Conservation (phyloP, 192 early-diverging fungal species). For the Coemansia sp. region DNA sequence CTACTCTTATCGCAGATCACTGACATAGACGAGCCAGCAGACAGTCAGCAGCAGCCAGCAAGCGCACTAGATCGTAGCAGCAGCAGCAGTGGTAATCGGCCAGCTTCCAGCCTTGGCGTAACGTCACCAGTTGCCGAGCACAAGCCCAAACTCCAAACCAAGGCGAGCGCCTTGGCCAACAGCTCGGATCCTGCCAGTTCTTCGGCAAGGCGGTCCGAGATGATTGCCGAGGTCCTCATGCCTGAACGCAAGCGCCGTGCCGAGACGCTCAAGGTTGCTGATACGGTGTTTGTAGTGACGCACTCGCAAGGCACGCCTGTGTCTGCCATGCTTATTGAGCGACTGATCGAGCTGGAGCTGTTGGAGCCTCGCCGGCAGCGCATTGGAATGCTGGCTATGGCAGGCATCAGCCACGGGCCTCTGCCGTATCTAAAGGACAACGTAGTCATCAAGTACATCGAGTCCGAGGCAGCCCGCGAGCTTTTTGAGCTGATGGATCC, state of each 20-base stretch:
- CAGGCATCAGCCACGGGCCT: constrained; percentile 90
- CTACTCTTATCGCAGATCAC: constrained; percentile 76
- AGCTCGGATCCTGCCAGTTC: constrained; percentile 10
- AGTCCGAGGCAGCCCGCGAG: constrained; percentile 87
- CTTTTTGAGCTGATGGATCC: constrained; percentile 94
- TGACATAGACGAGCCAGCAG: constrained; percentile 17
- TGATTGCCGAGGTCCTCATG: constrained; percentile 41
- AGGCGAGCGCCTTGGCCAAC: background rate
- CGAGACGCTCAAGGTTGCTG: constrained; percentile 46
- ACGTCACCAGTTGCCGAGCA: constrained; percentile 6
- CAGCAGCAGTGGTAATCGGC: constrained; percentile 9
- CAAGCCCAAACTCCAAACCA: constrained; percentile 15
- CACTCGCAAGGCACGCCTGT: constrained; percentile 96
- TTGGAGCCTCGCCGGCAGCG: constrained; percentile 72
- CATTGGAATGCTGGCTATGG: constrained; percentile 86
- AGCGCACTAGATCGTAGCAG: background rate
- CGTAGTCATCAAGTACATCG: constrained; percentile 85
- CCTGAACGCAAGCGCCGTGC: constrained; percentile 29
- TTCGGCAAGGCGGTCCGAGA: constrained; percentile 26
- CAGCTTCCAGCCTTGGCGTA: background rate
- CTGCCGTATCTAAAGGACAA: constrained; percentile 82
- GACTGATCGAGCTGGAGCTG: constrained; percentile 69
- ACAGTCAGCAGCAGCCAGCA: background rate
- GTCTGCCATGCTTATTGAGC: constrained; percentile 72
- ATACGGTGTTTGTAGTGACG: constrained; percentile 85